Percentiles rank a stretch among this genome's conserved stretches.
Conservation (phyloP, 345 rosid species). For the Alliaria petiolata region DNA sequence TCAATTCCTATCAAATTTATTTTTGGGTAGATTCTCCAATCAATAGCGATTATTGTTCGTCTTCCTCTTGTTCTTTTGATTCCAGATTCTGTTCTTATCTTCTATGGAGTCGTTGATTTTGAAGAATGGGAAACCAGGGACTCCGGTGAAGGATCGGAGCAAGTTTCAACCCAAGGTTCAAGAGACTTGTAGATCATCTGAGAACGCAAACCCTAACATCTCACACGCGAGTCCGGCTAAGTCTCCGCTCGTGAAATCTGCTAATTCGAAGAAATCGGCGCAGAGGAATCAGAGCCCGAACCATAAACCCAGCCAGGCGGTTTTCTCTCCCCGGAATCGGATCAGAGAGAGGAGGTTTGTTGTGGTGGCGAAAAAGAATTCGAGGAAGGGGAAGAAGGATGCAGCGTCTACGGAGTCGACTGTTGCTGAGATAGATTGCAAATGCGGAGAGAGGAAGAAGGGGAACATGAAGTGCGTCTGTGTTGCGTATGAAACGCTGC, state of each 20-base stretch:
- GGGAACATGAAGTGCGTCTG: conserved; percentile 70
- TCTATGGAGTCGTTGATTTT: conserved; percentile 45
- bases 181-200: conserved; percentile 32
- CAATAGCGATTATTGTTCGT: background rate
- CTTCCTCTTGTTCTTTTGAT: background rate
- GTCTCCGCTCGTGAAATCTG: conserved; percentile 53
- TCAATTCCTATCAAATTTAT: background rate
- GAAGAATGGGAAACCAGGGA: conserved; percentile 39
- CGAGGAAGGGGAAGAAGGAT: conserved; percentile 44
- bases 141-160: conserved; percentile 59
- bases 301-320: conserved; percentile 21
- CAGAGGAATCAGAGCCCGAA: conserved; percentile 28
- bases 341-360: conserved; percentile 78
- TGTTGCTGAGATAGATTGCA: conserved; percentile 48
- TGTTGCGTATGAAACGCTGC: conserved; percentile 70
- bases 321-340: conserved; percentile 62
- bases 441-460: conserved; percentile 52
- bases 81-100: background rate
- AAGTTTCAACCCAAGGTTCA: conserved; percentile 37
- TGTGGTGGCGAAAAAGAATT: conserved; percentile 73
- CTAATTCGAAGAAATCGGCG: conserved; percentile 45
- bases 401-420: conserved; percentile 19
- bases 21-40: background rate
- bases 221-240: conserved; percentile 43
- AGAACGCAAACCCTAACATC: conserved; percentile 76